Evolutionary conservation across 2,329 filamentous ascomycete genomes (phyloP), one percentile per base, ranked within the genome.

Genomic region (Exserohilum turcica): DNA sequence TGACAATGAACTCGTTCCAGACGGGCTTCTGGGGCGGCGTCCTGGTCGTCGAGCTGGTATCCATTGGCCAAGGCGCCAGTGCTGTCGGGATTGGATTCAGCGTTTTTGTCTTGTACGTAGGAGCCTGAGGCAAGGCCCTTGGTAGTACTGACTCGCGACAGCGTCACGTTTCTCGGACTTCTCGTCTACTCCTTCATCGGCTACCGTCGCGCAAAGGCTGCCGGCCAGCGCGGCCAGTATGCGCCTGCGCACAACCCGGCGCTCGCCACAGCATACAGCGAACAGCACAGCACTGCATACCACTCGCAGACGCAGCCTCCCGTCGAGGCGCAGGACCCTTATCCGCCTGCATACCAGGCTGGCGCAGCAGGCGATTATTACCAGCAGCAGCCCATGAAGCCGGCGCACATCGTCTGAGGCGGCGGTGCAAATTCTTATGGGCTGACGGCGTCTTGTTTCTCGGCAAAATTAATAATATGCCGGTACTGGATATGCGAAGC

Each of bases 171-270:
- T 56, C 36, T 77, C 43, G 67, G 63, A 36, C 70, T 76, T 52
- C 68, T 78, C 56, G 65, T 77, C 49, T 78, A 79, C 64, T 71
- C 71, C 19, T 63, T 65, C 36, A 61, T 77, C 53, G 59, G 53
- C 27, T 70, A 73, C 56, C 68, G 71, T 50, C 68, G 74, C 44
- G 59, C 66, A 48, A 74, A 76, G 47, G 73, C 71, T 55, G 66
- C 66, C 18, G 62, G 59, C 7, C 68, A 68, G 48, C 66, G 61
- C 35, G 73, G 71, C 46, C 46, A 67, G 24, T 76, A 76, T 53
- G 63, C 59, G 10, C 66, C 66, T 27, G 64, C 72, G 3, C 63
- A 65, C 43, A 71, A 73, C 43, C 67, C 71, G n/a, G 56, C 60
- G 6, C 40, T 50, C 43, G 31, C 55, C 10, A 52, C 64, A 10